Base-by-base conservation (phyloP, 1,139 yeast species). In the Candida neerlandica region DNA sequence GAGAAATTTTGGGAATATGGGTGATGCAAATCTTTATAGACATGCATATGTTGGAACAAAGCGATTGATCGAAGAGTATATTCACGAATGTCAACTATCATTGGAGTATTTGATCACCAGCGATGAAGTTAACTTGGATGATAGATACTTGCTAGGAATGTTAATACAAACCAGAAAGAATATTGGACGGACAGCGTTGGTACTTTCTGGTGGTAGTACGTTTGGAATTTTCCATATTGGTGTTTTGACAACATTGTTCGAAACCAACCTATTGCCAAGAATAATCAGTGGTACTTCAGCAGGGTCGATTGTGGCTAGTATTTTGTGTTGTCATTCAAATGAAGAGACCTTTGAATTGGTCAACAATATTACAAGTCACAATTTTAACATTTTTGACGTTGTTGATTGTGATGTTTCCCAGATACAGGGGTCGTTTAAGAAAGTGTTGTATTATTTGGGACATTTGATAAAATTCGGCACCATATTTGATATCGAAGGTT, bases 231-330 rank as follows among this genome's bases (percentile, higher is more conserved):
- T 92, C 56, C 99, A 94, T 58, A 87, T 91, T 49, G 99, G 99
- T 0, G 97, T 94, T 0, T 73, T 92, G 48, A 82, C 91, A 5
- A 88, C 95, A 6, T 74, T 94, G 39, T 70, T 86, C 44, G 95
- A 89, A 58, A 79, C 81, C 43, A 84, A 86, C 47, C 73, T 92
- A 33, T 71, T 94, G 40, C 99, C 99, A 0, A 77, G 91, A 45
- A 89, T 94, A 44, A 82, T 94, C n/a, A 87, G 96, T 47, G 99
- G 99, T 0, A 87, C 96, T 10, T 89, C 97, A 12, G 96, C 98
- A 0, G 99, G 99, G 15, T 91, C 97, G 0, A 92, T 94, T 48
- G 86, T 95, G 50, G 98, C 99, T 11, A 82, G 96, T 49, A 82
- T 92, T 15, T 73, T 94, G 46, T 90, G 97, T 61, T 86, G 89